These are phyloP conservation scores for Urtica urens DNA, from an alignment of 306 rosid genomes.

Conservation along the genomic window DNA sequence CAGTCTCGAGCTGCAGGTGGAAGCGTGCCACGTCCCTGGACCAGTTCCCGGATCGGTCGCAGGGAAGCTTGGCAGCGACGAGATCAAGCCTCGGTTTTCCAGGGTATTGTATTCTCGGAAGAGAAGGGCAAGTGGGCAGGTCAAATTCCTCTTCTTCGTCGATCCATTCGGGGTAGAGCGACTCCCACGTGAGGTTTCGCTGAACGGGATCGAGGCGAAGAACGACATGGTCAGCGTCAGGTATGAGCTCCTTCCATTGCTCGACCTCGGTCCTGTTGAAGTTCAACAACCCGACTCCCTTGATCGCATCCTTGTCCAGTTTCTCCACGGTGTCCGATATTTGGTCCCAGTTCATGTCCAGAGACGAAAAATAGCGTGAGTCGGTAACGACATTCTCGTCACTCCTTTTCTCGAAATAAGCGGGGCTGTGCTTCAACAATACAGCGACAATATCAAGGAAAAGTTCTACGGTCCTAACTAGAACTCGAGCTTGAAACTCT, in stretches of 20 bases:
- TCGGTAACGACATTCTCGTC: constrained; percentile 26
- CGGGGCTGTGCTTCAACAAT: constrained; percentile 28
- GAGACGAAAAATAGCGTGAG: constrained; percentile 38
- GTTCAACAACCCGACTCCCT: constrained; percentile 72
- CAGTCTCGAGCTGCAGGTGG: constrained; percentile 87
- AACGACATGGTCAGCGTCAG: constrained; percentile 50
- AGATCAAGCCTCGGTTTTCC: constrained; percentile 66
- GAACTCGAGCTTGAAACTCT: too few relatives aligned
- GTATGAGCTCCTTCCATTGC: constrained; percentile 57
- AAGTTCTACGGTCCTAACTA: too few relatives aligned
- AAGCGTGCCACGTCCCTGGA: constrained; percentile 79
- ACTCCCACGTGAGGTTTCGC: constrained; percentile 54
- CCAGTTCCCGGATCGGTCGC: constrained; percentile 61
- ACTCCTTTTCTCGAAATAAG: constrained; percentile 27
- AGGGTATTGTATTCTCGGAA: constrained; percentile 51
- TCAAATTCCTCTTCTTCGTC: constrained; percentile 86
- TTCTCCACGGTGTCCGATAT: constrained; percentile 34
- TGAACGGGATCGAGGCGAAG: constrained; percentile 39
- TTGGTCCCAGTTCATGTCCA: constrained; percentile 58
- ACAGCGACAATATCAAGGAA: not conserved
- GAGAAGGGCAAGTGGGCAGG: constrained; percentile 71
- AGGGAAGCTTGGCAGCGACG: constrained; percentile 77
- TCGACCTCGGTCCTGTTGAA: constrained; percentile 60
- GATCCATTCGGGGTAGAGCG: constrained; percentile 84
- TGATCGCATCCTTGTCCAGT: constrained; percentile 44